Percentiles rank a stretch among this genome's conserved stretches.
Conservation (phyloP, 1,284 basidiomycete species). For the Malassezia brasiliensis region DNA sequence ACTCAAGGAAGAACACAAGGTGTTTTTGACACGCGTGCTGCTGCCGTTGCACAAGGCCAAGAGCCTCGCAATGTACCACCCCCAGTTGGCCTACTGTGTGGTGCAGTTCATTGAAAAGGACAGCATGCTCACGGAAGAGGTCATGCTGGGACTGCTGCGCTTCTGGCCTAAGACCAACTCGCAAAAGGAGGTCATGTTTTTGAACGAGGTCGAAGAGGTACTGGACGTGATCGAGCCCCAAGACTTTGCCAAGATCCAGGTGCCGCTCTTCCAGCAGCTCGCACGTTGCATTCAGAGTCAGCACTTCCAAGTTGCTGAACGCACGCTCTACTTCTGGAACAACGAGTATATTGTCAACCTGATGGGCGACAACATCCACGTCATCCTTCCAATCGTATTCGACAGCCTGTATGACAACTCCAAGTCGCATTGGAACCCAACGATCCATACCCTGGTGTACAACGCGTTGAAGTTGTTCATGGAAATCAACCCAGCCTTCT, state of each 20-base stretch:
- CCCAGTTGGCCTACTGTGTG: conserved; percentile 95
- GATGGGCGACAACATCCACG: conserved; percentile 87
- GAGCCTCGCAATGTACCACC: conserved; percentile 89
- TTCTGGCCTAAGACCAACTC: conserved; percentile 99
- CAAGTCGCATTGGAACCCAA: conserved; percentile 95
- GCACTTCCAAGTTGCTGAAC: conserved; percentile 71
- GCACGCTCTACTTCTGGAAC: conserved; percentile 52
- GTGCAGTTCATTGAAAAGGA: conserved; percentile 99
- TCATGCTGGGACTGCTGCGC: conserved; percentile 83
- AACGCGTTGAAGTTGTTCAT: conserved; percentile 97
- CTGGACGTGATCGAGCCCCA: conserved; percentile 93
- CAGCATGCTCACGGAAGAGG: conserved; percentile 79
- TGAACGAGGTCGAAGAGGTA: conserved; percentile 99
- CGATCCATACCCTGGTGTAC: conserved; percentile 98
- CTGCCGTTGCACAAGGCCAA: conserved; percentile 97
- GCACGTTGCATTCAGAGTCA: conserved; percentile 96
- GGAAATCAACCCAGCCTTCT: conserved; percentile 95
- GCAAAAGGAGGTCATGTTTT: conserved; percentile 99
- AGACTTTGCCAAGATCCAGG: conserved; percentile 94
- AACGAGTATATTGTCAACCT: conserved; percentile 99
- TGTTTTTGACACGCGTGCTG: conserved; percentile 88
- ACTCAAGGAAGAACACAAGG: conserved; percentile 98
- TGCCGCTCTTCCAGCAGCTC: conserved; percentile 86
- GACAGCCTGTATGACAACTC: conserved; percentile 95
- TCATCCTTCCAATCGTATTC: conserved; percentile 91